These are phyloP conservation scores for Globisporangium splendens DNA, from an alignment of 352 stramenopile genomes.

Conservation along the genomic window DNA sequence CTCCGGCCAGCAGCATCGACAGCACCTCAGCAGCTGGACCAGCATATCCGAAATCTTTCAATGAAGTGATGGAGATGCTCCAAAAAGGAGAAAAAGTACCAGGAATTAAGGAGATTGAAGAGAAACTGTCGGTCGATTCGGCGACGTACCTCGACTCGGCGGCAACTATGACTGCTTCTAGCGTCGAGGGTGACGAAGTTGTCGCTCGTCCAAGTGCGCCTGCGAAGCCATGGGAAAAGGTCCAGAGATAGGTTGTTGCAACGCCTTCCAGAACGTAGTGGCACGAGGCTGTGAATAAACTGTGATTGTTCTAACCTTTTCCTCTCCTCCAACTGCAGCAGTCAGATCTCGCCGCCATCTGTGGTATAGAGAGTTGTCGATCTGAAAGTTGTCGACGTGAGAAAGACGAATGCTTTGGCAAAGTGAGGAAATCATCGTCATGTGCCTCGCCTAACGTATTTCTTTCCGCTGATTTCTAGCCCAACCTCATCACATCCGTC, in stretches of 20 bases:
- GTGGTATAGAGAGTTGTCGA: no score
- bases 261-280: no score
- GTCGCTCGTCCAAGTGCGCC: slow-evolving; percentile 10
- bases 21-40: slow-evolving; percentile 21
- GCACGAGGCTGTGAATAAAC: no score
- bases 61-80: slow-evolving; percentile 70
- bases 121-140: slow-evolving; percentile 66
- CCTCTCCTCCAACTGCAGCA: no score
- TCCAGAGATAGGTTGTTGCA: slow-evolving; percentile 16
- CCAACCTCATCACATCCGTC: no score
- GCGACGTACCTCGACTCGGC: slow-evolving; percentile 10
- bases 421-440: no score
- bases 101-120: slow-evolving; percentile 69
- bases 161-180: neutral
- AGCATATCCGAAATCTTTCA: slow-evolving; percentile 67
- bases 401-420: no score
- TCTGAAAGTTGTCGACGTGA: no score
- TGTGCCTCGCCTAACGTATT: no score
- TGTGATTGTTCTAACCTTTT: no score
- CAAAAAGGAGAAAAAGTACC: slow-evolving; percentile 71
- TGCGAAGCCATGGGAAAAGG: slow-evolving; percentile 45
- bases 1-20: slow-evolving; percentile 1
- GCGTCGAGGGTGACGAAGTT: slow-evolving; percentile 2
- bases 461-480: no score
- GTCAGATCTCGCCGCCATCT: no score